Conservation (phyloP, 345 rosid genomes). For the Eucalyptus sp. region DNA sequence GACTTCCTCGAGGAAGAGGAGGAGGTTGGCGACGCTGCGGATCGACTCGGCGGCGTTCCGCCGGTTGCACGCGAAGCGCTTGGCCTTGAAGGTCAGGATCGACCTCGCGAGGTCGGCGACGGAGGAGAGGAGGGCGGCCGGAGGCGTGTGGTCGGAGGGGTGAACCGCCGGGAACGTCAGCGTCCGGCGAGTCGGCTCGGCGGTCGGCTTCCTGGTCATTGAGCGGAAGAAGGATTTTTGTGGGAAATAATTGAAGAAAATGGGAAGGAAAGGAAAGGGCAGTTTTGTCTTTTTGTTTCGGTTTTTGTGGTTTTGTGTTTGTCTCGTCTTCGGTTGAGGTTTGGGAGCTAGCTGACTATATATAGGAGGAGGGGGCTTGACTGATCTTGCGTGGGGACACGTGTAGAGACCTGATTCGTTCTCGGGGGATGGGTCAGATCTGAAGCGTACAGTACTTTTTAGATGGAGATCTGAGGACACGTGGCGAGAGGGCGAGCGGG, state of each 20-base stretch:
- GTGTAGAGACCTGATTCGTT: background rate
- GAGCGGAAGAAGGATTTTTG: background rate
- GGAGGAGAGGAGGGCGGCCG: conserved; percentile 37
- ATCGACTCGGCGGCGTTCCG: conserved; percentile 31
- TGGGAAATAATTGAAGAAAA: background rate
- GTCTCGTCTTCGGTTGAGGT: background rate
- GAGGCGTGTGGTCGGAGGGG: conserved; percentile 36
- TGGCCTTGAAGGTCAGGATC: conserved; percentile 28
- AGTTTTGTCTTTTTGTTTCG: background rate
- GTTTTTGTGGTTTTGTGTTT: background rate
- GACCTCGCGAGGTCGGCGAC: conserved; percentile 23
- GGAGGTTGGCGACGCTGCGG: conserved; percentile 37
- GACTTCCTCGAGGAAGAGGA: conserved; percentile 39
- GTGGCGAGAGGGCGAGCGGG: background rate
- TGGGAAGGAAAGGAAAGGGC: background rate
- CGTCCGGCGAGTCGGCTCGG: conserved; percentile 44
- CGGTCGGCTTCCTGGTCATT: background rate
- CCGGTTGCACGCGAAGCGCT: conserved; percentile 27
- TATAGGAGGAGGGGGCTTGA: background rate
- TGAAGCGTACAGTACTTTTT: background rate
- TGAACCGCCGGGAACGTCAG: conserved; percentile 51
- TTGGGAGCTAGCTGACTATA: background rate
- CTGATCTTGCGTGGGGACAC: background rate
- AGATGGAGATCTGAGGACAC: background rate
- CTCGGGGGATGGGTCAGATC: background rate